Evolutionary conservation across 163 green algal species (phyloP), one percentile per base, ranked within the genome.

Genomic region (Chlorella variabilis): DNA sequence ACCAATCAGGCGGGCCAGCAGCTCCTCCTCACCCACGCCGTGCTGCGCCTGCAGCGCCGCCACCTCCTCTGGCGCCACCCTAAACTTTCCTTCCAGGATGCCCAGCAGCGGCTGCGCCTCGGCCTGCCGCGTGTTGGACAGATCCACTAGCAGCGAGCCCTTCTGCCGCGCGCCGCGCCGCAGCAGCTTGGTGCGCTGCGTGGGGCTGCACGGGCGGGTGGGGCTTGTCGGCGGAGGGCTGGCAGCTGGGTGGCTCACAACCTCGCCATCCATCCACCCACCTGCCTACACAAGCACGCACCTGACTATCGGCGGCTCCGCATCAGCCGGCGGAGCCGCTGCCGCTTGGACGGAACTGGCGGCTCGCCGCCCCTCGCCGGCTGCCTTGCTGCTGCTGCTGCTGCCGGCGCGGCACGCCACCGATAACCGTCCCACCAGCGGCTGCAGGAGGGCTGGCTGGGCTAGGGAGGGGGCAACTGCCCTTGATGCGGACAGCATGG

Each of bases 1-100:
- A 25, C 77, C 71, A 15, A 97, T 88, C 2, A 98, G 83, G 23
- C 38, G 31, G 13, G 41, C 45, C 56, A 98, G 76, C 42, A 96
- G 83, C 65, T 92, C 79, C 23, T 94, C 87, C 42, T 90, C 58
- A 11, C 9, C 76, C 7, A 90, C 25, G 5, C 78, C 68, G 17
- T 84, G 48, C 49, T 82, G 36, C 29, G 45, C 8, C 34, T 87
- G 34, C 36, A 95, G 70, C 54, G 79, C 49, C 74, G 73, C 18
- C 34, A 91, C 90, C 73, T 92, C 89, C 4, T 82, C 75, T 11
- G 90, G 62, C 29, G 86, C 81, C 3, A 96, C 75, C 38, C 86
- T 56, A 77, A 95, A 95, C 17, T 90, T 75, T 0, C 85, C 87
- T 7, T 82, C 77, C 36, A 90, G 63, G 18, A 80, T 67, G 34